Base-by-base conservation (phyloP, 2,329 filamentous ascomycete genomes). In the Coniella vitis region DNA sequence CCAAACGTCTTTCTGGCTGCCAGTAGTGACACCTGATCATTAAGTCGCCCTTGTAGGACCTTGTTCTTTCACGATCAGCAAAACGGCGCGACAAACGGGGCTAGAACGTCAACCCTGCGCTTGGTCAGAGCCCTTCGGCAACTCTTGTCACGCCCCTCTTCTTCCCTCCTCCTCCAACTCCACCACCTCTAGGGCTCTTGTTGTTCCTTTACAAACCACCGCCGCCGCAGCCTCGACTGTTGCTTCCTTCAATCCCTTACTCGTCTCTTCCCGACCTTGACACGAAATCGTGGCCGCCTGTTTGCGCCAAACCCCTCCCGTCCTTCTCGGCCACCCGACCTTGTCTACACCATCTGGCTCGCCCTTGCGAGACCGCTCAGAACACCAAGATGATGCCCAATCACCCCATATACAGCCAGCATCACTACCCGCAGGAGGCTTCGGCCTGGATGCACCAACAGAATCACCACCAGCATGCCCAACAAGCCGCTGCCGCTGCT, bases 381-480 rank as follows among this genome's bases (percentile, higher is more conserved):
- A 14, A 47, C 36, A 37, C 59, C 60, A 72, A 66, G 58, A 84
- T 84, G 80, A 78, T 83, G 71, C 76, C 75, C 53, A 74, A 77
- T 61, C 70, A 77, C 59, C 80, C 81, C 66, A 73, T 83, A 61
- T 85, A 84, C 66, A 80, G 37, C 38, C 82, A 86, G 61, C 81
- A 83, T 60, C 80, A 83, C 59, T 83, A 83, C 61, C 76, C 75
- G 44, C 81, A 84, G 62, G 69, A 70, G 40, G 80, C 83, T 52
- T 74, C 78, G 56, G 69, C 78, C 61, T 86, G 83, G 82, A 79
- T 85, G 74, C 81, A 85, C 57, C 79, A 81, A 63, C 52, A 83
- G 63, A 70, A 75, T 55, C 79, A 82, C 54, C 73, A 79, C 58
- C 75, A 80, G 52, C 79, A 81, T 58, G 71, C 71, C 19, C 76